These are phyloP conservation scores for Cutaneotrichosporon dermatis DNA, from an alignment of 1,284 basidiomycete species.

Conservation along the genomic window DNA sequence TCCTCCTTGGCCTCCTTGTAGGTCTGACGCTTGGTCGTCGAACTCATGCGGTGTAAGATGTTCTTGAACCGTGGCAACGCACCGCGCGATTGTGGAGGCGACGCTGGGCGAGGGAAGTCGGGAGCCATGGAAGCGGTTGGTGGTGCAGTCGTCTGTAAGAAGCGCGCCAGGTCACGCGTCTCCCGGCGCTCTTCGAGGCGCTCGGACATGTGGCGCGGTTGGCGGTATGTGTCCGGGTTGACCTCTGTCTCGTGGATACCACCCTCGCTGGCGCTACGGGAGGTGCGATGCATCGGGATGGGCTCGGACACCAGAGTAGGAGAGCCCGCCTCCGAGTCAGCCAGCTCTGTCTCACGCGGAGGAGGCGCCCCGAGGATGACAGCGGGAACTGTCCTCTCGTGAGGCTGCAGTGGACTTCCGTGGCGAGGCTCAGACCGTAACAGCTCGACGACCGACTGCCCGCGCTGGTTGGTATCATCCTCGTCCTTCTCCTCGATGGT, in stretches of 20 bases:
- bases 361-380: slow-evolving; percentile 35
- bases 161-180: slow-evolving; percentile 43
- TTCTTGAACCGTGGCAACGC: slow-evolving; percentile 4
- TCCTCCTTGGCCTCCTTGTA: slow-evolving; percentile 1
- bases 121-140: background rate
- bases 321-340: background rate
- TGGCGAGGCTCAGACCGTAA: slow-evolving; percentile 1
- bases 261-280: slow-evolving; percentile 11
- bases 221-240: background rate
- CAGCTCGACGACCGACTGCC: slow-evolving; percentile 9
- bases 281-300: background rate
- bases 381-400: slow-evolving; percentile 33
- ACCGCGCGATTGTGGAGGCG: background rate
- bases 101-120: background rate
- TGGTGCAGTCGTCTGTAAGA: slow-evolving; percentile 35
- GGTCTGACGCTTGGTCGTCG: background rate
- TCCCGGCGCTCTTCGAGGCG: background rate
- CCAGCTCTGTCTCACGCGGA: background rate
- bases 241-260: background rate
- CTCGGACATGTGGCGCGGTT: slow-evolving; percentile 7
- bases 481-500: slow-evolving; percentile 38
- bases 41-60: slow-evolving; percentile 13
- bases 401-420: background rate
- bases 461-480: slow-evolving; percentile 8
- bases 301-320: background rate